Base-by-base conservation (phyloP, 306 rosid species). In the Begonia masoniana region DNA sequence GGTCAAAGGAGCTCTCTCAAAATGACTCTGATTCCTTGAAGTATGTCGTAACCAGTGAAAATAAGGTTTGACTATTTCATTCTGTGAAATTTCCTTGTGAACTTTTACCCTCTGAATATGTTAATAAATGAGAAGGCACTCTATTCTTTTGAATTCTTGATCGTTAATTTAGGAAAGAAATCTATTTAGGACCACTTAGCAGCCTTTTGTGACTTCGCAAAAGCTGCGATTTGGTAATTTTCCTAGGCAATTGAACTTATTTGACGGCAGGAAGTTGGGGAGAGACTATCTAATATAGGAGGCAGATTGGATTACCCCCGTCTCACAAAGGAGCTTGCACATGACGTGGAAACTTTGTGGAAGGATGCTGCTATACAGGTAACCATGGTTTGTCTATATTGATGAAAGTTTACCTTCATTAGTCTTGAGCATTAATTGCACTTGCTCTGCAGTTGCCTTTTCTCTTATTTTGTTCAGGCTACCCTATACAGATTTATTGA, bases 321-420 rank as follows among this genome's bases (percentile, higher is more conserved):
- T 66, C 83, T 91, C 61, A 83, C 84, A 13, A 74, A 76, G 69
- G 96, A 91, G 76, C 81, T 72, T 51, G 99, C 84, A 26, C 82
- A 77, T 63, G 94, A 81, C 43, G 77, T 91, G 70, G 96, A 83
- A 72, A 77, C 77, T 54, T 59, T 91, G 48, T 91, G 99, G 99
- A 76, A 76, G 56, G 96, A 86, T 70, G 72, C 76, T 26, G 96
- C 94, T 15, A 86, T 91, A 79, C 99, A 86, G 99, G 99, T 91
- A 62, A 52, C 42, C n/a, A 13, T 19, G 31, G 57, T 58, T 31
- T 31, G 23, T 57, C 35, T n/a, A 43, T 58, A 57, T 55, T 24
- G 47, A 65, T 69, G 48, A 53, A 73, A 67, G 43, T 15, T 47
- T 10, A 47, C 23, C 19, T 60, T 15, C 50, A 41, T 21, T 43